Evolutionary conservation across 495 filamentous ascomycete species (phyloP).

Genomic region (Entonaema liquescens): DNA sequence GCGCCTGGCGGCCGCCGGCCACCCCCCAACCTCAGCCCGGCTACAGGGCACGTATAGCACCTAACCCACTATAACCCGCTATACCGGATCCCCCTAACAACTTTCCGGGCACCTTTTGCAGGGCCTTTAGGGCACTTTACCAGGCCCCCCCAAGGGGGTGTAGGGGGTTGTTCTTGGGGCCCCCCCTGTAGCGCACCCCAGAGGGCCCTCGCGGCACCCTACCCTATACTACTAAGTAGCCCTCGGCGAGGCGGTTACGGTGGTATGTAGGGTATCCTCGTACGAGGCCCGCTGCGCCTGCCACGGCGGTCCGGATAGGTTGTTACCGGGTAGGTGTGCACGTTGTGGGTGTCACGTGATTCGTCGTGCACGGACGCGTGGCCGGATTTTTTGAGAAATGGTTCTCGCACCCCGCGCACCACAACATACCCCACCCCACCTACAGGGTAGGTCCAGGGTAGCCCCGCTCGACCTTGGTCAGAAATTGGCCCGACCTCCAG

Average conservation of each 20-base stretch:
- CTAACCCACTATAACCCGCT: no score
- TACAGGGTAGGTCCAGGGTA: slow-evolving; percentile 5
- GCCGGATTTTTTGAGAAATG: no score
- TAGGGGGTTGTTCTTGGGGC: neutral
- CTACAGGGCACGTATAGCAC: no score
- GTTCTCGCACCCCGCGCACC: neutral
- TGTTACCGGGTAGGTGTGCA: neutral
- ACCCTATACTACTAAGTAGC: neutral
- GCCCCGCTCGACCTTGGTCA: no score
- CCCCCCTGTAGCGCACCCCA: neutral
- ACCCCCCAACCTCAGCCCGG: no score
- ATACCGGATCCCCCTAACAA: neutral
- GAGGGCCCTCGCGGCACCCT: neutral
- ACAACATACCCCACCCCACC: no score
- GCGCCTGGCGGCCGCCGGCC: neutral
- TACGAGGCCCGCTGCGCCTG: neutral
- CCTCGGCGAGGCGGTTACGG: neutral
- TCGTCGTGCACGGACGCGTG: no score
- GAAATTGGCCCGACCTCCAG: no score
- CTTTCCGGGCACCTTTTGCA: neutral
- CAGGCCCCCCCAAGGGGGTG: neutral
- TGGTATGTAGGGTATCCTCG: neutral
- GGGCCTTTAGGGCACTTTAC: neutral
- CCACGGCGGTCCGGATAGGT: neutral
- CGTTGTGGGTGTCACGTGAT: neutral